A percentile compares a stretch with the other conserved stretches of the same genome.
Evolutionary conservation across 176 grass and related monocot genomes (phyloP).

Genomic region (Eleusine coracana): DNA sequence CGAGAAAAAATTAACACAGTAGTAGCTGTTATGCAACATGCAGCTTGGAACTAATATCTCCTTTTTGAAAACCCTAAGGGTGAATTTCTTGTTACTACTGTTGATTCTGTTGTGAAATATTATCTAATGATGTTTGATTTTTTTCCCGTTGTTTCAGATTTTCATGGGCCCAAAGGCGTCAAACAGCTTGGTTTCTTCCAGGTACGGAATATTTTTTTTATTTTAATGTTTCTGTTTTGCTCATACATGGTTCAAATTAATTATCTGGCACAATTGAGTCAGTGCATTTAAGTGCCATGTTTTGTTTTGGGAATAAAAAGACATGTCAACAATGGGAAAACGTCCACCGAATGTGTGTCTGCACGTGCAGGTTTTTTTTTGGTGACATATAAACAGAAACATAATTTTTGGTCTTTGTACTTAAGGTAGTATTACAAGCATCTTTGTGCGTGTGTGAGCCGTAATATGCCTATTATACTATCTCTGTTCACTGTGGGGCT

Average conservation of each 20-base stretch:
- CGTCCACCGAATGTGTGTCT: too few species aligned
- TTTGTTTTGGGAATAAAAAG: too few species aligned
- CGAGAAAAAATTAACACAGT: too few species aligned
- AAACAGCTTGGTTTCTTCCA: conserved; percentile 56
- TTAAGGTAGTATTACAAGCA: too few species aligned
- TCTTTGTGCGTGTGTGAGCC: too few species aligned
- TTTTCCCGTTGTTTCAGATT: conserved; percentile 38
- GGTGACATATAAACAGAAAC: too few species aligned
- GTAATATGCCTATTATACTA: too few species aligned
- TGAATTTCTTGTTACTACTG: conserved; percentile 1
- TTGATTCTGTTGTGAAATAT: conserved; percentile 7
- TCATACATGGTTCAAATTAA: neutral
- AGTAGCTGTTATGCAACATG: neutral
- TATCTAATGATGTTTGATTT: conserved; percentile 1
- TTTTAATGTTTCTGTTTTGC: neutral
- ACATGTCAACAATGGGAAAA: too few species aligned
- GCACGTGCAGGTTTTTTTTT: too few species aligned
- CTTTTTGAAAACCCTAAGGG: neutral
- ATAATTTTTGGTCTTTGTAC: too few species aligned
- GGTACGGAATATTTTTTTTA: conserved; percentile 31
- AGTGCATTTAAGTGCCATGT: too few species aligned
- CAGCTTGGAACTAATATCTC: neutral
- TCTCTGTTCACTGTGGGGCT: too few species aligned
- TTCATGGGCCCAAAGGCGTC: conserved; percentile 70
- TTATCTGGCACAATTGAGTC: neutral